phyloP scores from a whole-genome alignment of 306 rosid genomes.

The Glycyrrhiza uralensis region DNA sequence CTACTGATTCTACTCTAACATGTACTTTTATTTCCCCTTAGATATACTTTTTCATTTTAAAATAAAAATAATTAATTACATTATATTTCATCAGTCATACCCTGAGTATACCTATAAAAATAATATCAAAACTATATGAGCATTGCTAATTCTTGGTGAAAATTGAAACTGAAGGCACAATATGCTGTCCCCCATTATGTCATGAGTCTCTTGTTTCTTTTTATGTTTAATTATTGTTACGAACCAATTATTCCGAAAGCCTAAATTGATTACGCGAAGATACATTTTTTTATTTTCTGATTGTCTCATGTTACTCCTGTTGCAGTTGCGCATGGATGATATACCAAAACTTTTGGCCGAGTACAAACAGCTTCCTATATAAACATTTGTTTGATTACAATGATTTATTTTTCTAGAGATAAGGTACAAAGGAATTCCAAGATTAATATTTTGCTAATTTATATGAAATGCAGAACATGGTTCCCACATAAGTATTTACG shows the following conservation, averaged over 20 bases:
- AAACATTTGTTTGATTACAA: slow-evolving; percentile 31
- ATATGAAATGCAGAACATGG: not conserved
- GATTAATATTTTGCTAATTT: not conserved
- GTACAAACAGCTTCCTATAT: slow-evolving; percentile 53
- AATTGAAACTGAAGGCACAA: not conserved
- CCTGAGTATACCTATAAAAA: not conserved
- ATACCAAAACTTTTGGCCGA: slow-evolving; percentile 72
- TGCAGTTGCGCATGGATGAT: slow-evolving; percentile 88
- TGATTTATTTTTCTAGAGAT: not conserved
- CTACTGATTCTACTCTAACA: too few relatives aligned
- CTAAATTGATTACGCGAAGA: too few relatives aligned
- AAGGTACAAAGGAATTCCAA: not conserved
- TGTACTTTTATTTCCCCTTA: not conserved
- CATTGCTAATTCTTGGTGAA: slow-evolving; percentile 5
- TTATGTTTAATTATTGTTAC: not conserved
- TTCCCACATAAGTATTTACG: not conserved
- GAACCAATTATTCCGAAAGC: too few relatives aligned
- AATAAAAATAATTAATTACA: not conserved
- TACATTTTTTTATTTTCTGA: not conserved
- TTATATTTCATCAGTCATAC: not conserved
- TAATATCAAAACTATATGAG: not conserved
- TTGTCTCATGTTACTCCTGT: not conserved
- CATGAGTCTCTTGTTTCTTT: not conserved
- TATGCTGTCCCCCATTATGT: not conserved
- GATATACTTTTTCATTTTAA: slow-evolving; percentile 16